These are phyloP conservation scores for Hanseniaspora sp. DNA, from an alignment of 1,139 yeast genomes.

Conservation along the genomic window DNA sequence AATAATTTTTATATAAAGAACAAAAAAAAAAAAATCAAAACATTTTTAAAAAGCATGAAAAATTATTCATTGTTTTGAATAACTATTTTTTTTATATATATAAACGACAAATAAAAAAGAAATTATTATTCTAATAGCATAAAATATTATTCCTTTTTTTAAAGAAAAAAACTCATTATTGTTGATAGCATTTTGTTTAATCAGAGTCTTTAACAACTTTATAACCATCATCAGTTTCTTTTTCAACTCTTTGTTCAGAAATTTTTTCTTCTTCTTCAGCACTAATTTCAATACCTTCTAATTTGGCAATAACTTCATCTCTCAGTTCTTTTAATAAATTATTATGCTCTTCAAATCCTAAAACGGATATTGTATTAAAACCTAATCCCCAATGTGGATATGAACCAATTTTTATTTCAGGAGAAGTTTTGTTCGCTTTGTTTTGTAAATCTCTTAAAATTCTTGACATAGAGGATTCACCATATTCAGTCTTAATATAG, in stretches of 20 bases:
- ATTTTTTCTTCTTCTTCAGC: conserved; percentile 42
- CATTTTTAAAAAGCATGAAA: too few relatives aligned
- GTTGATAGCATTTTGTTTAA: neutral
- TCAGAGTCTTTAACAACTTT: conserved; percentile 5
- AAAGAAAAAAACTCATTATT: neutral
- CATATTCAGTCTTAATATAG: conserved; percentile 49
- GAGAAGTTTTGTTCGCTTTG: conserved; percentile 32
- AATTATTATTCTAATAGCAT: neutral
- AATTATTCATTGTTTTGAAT: too few relatives aligned
- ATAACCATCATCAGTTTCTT: conserved; percentile 13
- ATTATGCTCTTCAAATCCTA: conserved; percentile 41
- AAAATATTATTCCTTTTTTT: neutral
- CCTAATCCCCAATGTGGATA: conserved; percentile 66
- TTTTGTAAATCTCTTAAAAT: conserved; percentile 45
- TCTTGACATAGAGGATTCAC: conserved; percentile 63
- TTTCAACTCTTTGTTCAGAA: conserved; percentile 23
- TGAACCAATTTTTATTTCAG: conserved; percentile 59
- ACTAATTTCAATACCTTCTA: conserved; percentile 46
- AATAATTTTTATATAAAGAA: neutral
- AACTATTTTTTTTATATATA: too few relatives aligned
- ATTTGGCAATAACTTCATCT: conserved; percentile 34
- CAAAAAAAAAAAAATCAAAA: neutral
- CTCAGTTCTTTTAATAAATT: conserved; percentile 38
- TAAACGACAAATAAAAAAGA: neutral
- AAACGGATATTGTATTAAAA: conserved; percentile 58